These are phyloP conservation scores for Chytriomyces sp. DNA, from an alignment of 192 early-diverging fungal species.

Conservation along the genomic window DNA sequence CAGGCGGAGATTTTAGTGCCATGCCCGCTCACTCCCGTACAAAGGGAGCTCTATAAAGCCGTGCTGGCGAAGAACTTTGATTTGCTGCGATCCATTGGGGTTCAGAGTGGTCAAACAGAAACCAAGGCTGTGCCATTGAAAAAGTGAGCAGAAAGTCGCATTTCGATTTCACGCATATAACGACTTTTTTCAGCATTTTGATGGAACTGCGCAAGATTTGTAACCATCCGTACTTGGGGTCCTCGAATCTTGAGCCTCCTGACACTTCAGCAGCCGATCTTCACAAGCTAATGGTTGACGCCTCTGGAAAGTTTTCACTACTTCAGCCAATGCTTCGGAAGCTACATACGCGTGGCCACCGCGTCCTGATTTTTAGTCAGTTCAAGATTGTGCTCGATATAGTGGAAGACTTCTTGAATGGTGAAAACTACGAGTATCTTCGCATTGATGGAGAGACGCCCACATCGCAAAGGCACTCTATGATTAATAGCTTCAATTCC, in stretches of 20 bases:
- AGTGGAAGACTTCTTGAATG: slow-evolving; percentile 70
- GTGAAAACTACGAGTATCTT: slow-evolving; percentile 51
- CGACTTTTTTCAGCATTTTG: slow-evolving; percentile 57
- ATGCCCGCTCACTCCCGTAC: slow-evolving; percentile 64
- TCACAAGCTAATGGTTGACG: slow-evolving; percentile 57
- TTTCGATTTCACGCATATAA: background rate
- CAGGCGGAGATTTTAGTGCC: slow-evolving; percentile 70
- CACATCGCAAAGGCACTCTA: slow-evolving; percentile 49
- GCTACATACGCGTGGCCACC: slow-evolving; percentile 59
- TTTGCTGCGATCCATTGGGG: slow-evolving; percentile 51
- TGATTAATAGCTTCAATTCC: slow-evolving; percentile 69
- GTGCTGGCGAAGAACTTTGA: slow-evolving; percentile 58
- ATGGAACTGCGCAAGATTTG: slow-evolving; percentile 72
- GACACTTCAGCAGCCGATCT: slow-evolving; percentile 43
- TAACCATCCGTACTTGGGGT: slow-evolving; percentile 68
- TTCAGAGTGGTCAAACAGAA: slow-evolving; percentile 23
- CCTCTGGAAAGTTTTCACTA: slow-evolving; percentile 66
- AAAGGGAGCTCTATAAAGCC: slow-evolving; percentile 71
- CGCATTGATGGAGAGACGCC: slow-evolving; percentile 64
- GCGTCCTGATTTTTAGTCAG: slow-evolving; percentile 83
- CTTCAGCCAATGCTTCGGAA: slow-evolving; percentile 70
- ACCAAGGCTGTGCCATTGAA: slow-evolving; percentile 36
- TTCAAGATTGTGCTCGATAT: slow-evolving; percentile 84
- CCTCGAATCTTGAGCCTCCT: slow-evolving; percentile 52
- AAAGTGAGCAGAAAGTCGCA: slow-evolving; percentile 22